Evolutionary conservation across 768 basidiomycete species (phyloP).

Genomic region (Candolleomyces eurysporus): DNA sequence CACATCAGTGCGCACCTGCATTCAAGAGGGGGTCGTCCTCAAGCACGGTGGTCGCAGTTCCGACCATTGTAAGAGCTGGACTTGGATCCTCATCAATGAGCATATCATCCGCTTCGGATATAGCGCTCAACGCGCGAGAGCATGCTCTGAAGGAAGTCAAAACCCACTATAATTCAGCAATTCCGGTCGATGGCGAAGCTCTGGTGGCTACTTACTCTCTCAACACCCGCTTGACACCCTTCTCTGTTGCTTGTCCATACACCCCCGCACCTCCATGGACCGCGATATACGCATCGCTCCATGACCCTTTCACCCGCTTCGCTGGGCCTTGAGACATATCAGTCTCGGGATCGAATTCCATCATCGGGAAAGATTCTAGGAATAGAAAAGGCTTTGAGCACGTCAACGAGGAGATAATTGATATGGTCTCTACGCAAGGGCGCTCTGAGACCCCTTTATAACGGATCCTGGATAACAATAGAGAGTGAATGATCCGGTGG

Average conservation of each 20-base stretch:
- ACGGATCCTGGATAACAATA: background rate
- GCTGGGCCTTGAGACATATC: background rate
- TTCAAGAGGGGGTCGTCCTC: constrained; percentile 71
- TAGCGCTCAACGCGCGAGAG: constrained; percentile 26
- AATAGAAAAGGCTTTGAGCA: background rate
- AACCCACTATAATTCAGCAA: background rate
- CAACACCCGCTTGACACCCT: constrained; percentile 53
- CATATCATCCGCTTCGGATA: background rate
- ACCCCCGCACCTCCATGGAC: constrained; percentile 80
- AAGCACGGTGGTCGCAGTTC: constrained; percentile 51
- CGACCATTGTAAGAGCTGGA: constrained; percentile 45
- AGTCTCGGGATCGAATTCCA: background rate
- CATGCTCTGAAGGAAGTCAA: constrained; percentile 46
- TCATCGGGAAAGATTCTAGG: background rate
- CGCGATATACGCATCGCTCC: constrained; percentile 41
- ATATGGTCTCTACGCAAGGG: background rate
- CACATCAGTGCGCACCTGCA: constrained; percentile 46
- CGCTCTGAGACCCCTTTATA: background rate
- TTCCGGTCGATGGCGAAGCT: background rate
- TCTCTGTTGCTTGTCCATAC: constrained; percentile 49
- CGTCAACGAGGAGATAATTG: background rate
- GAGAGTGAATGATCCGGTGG: background rate
- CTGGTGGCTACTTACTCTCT: constrained; percentile 40
- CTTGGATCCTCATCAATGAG: constrained; percentile 4
- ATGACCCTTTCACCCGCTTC: background rate